Evolutionary conservation across 257 asterid genomes (phyloP), one percentile per base, ranked within the genome.

Genomic region (Gentiana dahurica): DNA sequence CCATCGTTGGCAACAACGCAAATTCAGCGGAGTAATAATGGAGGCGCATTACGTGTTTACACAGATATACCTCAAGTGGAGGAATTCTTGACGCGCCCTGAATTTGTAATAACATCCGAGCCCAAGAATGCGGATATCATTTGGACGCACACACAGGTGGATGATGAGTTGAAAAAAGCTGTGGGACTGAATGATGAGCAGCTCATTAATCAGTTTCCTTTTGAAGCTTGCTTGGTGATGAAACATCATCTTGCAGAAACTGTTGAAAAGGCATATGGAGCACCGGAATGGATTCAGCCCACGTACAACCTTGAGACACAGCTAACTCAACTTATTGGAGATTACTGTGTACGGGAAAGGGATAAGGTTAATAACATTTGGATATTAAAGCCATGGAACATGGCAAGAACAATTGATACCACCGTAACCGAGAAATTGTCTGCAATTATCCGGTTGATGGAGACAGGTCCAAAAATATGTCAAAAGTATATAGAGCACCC

Each of bases 301-400:
- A 91, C 98, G 24, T 91, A 87, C 68, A 91, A 91, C 76, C 95
- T 87, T 57, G 98, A 91, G 78, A 87, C 96, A 55, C 90, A 85
- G 65, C 88, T 91, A 52, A 68, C 75, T 64, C 86, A 87, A 62
- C 83, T 91, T 47, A 70, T 91, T 54, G 98, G 97, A 62, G 87
- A 91, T 67, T 91, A 79, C 74, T 70, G 9, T 58, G 57, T 75
- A 10, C 85, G 90, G 36, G 85, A 83, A 68, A 78, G 74, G 58
- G 85, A 80, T 59, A 84, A 80, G 55, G 59, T 50, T 38, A 77
- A 87, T 82, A 91, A 87, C 73, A 63, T 87, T 54, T 91, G 98
- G 98, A 91, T 91, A 68, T 76, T 91, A 57, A 91, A 91, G 75
- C 98, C 97, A 61, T 91, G 98, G 98, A 91, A 91, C 83, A 91